Conservation (phyloP, 306 rosid species). For the Aeschynomene evenia region DNA sequence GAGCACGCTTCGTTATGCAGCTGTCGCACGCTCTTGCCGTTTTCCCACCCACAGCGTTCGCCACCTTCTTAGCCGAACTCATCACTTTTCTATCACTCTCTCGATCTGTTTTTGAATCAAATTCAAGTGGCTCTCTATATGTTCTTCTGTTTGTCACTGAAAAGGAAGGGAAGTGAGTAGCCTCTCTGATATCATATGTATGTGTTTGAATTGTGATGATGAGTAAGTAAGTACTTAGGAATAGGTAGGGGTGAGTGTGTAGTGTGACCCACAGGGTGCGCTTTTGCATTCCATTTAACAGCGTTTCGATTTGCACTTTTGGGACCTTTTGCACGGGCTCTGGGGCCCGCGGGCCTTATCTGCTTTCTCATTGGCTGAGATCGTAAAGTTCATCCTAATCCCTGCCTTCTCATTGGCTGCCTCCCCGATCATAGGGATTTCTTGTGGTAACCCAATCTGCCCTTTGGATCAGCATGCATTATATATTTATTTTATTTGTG, state of each 20-base stretch:
- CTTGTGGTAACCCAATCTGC: conserved; percentile 33
- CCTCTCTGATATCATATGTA: too few species aligned
- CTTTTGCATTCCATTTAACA: conserved; percentile 57
- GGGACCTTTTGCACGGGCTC: conserved; percentile 19
- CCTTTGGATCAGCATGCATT: conserved; percentile 35
- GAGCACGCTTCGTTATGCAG: conserved; percentile 83
- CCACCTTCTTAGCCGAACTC: conserved; percentile 44
- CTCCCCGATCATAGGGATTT: conserved; percentile 51
- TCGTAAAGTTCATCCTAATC: conserved; percentile 45
- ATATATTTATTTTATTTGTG: neutral
- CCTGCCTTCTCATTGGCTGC: conserved; percentile 42
- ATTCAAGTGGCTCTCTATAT: neutral
- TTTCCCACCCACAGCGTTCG: conserved; percentile 68
- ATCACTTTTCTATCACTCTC: too few species aligned
- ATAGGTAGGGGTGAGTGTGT: too few species aligned
- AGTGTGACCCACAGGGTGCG: conserved; percentile 53
- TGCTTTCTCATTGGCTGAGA: conserved; percentile 48
- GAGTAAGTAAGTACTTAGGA: too few species aligned
- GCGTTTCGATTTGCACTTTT: conserved; percentile 50
- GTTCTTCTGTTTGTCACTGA: neutral
- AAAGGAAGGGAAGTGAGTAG: too few species aligned
- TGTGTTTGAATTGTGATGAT: too few species aligned
- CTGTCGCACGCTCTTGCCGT: conserved; percentile 88
- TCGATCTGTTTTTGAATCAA: neutral
- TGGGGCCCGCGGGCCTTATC: conserved; percentile 69